Evolutionary conservation across 163 green algal species (phyloP).

Genomic region (Coccomyxa subellipsoidea): DNA sequence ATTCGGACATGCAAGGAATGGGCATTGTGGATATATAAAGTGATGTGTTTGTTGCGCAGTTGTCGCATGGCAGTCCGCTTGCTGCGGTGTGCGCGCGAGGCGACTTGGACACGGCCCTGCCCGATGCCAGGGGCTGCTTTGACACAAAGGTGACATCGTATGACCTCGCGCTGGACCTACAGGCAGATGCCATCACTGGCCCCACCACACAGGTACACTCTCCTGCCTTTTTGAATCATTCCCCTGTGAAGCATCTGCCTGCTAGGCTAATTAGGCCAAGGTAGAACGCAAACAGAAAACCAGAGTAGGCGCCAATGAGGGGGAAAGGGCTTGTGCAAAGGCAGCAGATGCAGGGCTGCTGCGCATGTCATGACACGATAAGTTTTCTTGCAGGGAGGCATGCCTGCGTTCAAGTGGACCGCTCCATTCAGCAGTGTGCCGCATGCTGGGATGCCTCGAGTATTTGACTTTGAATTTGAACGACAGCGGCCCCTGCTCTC

Average conservation of each 20-base stretch:
- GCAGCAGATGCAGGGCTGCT: neutral
- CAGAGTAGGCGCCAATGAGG: too few species aligned
- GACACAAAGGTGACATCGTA: slow-evolving; percentile 63
- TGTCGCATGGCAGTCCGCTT: slow-evolving; percentile 40
- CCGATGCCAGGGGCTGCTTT: slow-evolving; percentile 54
- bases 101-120: slow-evolving; percentile 51
- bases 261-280: too few species aligned
- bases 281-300: neutral
- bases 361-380: neutral
- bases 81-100: slow-evolving; percentile 54
- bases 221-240: too few species aligned
- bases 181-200: slow-evolving; percentile 56
- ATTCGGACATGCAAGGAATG: neutral
- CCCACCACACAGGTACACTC: slow-evolving; percentile 38
- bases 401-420: slow-evolving; percentile 47
- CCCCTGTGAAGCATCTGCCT: too few species aligned
- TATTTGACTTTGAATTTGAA: slow-evolving; percentile 60
- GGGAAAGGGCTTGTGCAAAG: neutral
- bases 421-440: slow-evolving; percentile 20
- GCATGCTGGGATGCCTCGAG: slow-evolving; percentile 41
- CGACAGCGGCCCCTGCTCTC: slow-evolving; percentile 23
- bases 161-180: slow-evolving; percentile 37
- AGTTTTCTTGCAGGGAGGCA: slow-evolving; percentile 2
- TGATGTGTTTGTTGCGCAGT: slow-evolving; percentile 13
- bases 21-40: neutral